Conservation (phyloP, 495 filamentous ascomycete species). For the Penicillium mononematosum region DNA sequence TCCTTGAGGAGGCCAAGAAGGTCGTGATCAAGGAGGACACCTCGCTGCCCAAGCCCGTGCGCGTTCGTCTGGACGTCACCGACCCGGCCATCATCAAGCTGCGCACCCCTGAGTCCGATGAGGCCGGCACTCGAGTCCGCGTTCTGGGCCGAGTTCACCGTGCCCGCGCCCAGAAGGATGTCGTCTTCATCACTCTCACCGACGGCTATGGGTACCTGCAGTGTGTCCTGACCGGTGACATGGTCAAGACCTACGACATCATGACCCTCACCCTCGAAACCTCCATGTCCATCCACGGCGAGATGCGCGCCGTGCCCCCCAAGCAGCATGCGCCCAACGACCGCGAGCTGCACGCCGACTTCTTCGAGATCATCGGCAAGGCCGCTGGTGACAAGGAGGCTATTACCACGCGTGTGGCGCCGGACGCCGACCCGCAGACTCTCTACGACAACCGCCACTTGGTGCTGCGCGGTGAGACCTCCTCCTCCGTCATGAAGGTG, state of each 20-base stretch:
- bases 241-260: conserved; percentile 91
- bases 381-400: conserved; percentile 89
- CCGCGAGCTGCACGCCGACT: conserved; percentile 94
- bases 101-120: conserved; percentile 49
- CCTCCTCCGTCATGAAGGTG: conserved; percentile 88
- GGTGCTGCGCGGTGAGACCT: conserved; percentile 83
- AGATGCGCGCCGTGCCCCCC: conserved; percentile 80
- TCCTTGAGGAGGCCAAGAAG: conserved; percentile 85
- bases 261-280: conserved; percentile 86
- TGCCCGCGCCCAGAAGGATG: conserved; percentile 78
- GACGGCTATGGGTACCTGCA: conserved; percentile 92
- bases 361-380: conserved; percentile 79
- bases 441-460: conserved; percentile 89
- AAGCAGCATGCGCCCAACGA: conserved; percentile 78
- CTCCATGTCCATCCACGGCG: conserved; percentile 80
- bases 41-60: conserved; percentile 73
- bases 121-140: conserved; percentile 72
- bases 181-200: conserved; percentile 80
- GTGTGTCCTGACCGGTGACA: conserved; percentile 77
- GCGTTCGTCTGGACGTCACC: conserved; percentile 70
- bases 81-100: conserved; percentile 59
- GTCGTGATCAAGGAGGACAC: conserved; percentile 77
- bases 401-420: conserved; percentile 86
- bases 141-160: conserved; percentile 86
- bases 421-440: conserved; percentile 75